Base-by-base conservation (phyloP, 2,329 filamentous ascomycete genomes). In the Allantophomopsis lycopodina region DNA sequence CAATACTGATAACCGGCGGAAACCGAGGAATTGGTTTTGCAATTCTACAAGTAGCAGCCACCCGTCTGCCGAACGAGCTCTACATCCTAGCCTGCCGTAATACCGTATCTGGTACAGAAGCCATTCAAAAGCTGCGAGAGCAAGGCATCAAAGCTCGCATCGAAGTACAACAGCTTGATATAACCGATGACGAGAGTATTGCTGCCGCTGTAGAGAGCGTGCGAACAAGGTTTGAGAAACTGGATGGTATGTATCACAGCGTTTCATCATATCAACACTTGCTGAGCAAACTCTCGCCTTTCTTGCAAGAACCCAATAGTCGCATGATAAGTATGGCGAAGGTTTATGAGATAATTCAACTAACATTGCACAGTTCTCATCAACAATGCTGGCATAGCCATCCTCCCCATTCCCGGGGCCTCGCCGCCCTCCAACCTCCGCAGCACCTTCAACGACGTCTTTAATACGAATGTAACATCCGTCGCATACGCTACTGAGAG, bases 391-490 rank as follows among this genome's bases (percentile, higher is more conserved):
- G 46, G 51, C 47, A 42, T 62, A 49, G 51, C 55, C 46, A 11
- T 51, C 48, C 34, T 46, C 50, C 37, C 48, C 5, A 20, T 20
- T 7, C 4, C 18, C 18, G 23, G 44, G 20, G 39, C 44, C 10
- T 47, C 50, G 10, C 52, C 58, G 42, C 48, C 55, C 16, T 37
- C 42, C 4, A 51, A 54, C 8, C 47, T 61, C 14, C 57, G 61
- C 43, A 48, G 54, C 20, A 50, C 50, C 3, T 55, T 55, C 50
- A 56, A 50, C 44, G 42, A 46, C 5, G 51, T 49, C 12, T 57
- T 61, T n/a, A 55, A 60, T 37, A 52, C 62, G 32, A 65, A 69
- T 49, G 56, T 68, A 43, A 61, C 59, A 2, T 66, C 63, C 1
- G 54, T 66, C 15, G 63, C 54, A 5, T 55, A 59, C 34, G 31